Base-by-base conservation (phyloP, 2,329 filamentous ascomycete species). In the Apiospora rasikravindrae region DNA sequence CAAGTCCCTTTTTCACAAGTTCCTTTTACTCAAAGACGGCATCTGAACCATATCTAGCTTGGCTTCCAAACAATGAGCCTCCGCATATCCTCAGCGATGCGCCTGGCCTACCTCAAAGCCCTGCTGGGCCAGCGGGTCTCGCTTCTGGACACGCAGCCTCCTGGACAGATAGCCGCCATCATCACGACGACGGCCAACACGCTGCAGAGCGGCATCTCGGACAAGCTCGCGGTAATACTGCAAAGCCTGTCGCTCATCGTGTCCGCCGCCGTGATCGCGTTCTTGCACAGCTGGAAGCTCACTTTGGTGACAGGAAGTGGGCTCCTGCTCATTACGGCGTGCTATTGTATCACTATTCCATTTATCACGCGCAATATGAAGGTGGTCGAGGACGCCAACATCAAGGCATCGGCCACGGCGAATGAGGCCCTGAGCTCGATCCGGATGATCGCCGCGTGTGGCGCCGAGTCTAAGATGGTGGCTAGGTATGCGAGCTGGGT, bases 51-150 rank as follows among this genome's bases (percentile, higher is more conserved):
- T 68, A 67, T n/a, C n/a, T 76, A 67, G 86, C 86, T 91, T 74
- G 84, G 84, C 42, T 91, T 91, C 76, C 88, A 89, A 37, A 87
- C 90, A 79, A 87, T 89, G 73, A 89, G 89, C 42, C 86, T 91
- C 64, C 86, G 89, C 42, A 84, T 91, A 71, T 91, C 89, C 5
- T 88, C 89, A 1, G 86, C 86, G 14, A 83, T 92, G 71, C 86
- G 93, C 11, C 84, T 91, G 37, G 86, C 89, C 73, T 94, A 93
- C 75, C 84, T 94, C n/a, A 84, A 87, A 69, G 84, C 87, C 40
- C 86, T 93, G 6, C 88, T 95, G 51, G 82, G 83, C 1, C 90
- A 93, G 77, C 89, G 90, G 53, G 87, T 93, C 57, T 88, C 91
- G 70, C 88, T 91, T 42, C 88, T 93, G 67, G 92, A 94, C 78